Conservation (phyloP, 2,329 filamentous ascomycete genomes). For the Penicillium brasilianum region DNA sequence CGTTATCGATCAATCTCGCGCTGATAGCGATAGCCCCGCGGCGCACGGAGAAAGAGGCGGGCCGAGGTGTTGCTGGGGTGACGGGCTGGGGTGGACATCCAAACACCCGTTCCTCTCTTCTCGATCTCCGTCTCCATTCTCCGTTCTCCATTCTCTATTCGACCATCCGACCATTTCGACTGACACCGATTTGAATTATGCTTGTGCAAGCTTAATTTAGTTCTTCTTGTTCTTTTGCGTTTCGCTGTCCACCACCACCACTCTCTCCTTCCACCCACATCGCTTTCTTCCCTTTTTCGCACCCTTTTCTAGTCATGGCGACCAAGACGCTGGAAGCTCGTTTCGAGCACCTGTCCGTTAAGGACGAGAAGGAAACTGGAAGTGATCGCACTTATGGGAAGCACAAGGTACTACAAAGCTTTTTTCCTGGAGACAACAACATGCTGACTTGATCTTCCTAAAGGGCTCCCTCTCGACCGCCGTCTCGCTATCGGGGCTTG, state of each 20-base stretch:
- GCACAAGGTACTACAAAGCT: slow-evolving; percentile 67
- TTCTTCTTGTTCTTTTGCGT: background rate
- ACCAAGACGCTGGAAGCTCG: slow-evolving; percentile 80
- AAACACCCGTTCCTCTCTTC: slow-evolving; percentile 28
- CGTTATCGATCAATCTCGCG: slow-evolving; percentile 17
- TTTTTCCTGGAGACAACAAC: slow-evolving; percentile 1
- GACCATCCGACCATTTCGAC: slow-evolving; percentile 14
- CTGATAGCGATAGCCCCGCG: slow-evolving; percentile 39
- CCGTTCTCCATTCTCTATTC: slow-evolving; percentile 13
- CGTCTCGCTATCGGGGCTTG: slow-evolving; percentile 55
- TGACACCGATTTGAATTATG: slow-evolving; percentile 21
- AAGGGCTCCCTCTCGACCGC: slow-evolving; percentile 55
- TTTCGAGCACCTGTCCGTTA: slow-evolving; percentile 87
- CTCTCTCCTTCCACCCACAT: slow-evolving; percentile 1
- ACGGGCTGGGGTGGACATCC: slow-evolving; percentile 19
- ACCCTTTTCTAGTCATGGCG: slow-evolving; percentile 61
- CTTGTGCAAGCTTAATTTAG: slow-evolving; percentile 8
- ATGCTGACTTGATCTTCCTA: slow-evolving; percentile 26
- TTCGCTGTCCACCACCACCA: background rate
- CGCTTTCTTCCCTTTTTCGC: slow-evolving; percentile 5
- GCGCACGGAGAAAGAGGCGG: slow-evolving; percentile 40
- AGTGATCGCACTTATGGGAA: slow-evolving; percentile 67
- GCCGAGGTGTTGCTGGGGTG: slow-evolving; percentile 35
- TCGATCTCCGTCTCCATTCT: slow-evolving; percentile 16
- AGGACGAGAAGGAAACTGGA: slow-evolving; percentile 78